Base-by-base conservation (phyloP, 169 alveolate genomes). In the Theileria annulata region DNA sequence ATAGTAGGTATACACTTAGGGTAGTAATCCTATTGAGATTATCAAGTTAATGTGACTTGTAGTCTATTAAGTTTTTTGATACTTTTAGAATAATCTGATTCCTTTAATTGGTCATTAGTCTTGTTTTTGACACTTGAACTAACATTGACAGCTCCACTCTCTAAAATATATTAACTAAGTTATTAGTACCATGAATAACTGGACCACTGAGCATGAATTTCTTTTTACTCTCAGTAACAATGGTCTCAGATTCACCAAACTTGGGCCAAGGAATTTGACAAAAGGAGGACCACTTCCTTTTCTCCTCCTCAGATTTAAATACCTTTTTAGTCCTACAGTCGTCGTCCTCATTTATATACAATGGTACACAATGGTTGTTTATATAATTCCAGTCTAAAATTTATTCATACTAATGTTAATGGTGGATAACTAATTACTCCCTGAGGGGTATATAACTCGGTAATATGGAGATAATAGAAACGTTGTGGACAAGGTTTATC, bases 201-300 rank as follows among this genome's bases (percentile, higher is more conserved):
- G 77, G 77, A 5, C 77, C 77, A 49, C 27, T 69, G 3, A 69
- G 68, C 33, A 54, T 80, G 12, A 77, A 69, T 35, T 35, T 35
- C 27, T n/a, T 56, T 27, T 71, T 33, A 5, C 15, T 42, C 23
- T 30, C 27, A 17, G 62, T 2, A 17, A 15, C 33, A 12, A 28
- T 15, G 28, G 8, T 27, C 75, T 25, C 63, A 13, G 54, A 71
- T 27, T 9, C 68, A 3, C 23, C 51, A 37, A 47, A 10, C n/a
- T 73, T 73, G 2, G 85, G 72, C 89, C 89, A 82, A 37, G 42
- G 27, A 13, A 75, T 68, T 23, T 77, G 77, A 70, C 89, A 82
- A 6, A 19, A 70, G 2, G 89, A 82, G 37, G 89, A 77, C 48
- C 62, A 82, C 0, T 76, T 77, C 25, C 89, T 71, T 27, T 82